Evolutionary conservation across 208 protist genomes (phyloP), one percentile per base, ranked within the genome.

Genomic region (Entamoeba invadens): DNA sequence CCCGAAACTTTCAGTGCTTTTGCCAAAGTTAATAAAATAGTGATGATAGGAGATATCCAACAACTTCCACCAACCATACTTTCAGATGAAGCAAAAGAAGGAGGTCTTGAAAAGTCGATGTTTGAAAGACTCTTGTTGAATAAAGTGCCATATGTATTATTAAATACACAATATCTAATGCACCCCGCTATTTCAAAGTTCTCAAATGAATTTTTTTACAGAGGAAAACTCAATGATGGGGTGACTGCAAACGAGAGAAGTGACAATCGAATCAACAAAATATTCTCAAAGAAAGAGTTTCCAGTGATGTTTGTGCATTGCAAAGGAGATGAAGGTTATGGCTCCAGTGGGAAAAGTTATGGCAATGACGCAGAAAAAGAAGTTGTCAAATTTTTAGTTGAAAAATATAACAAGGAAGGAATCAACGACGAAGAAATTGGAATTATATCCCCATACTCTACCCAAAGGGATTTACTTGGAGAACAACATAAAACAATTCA

Each of bases 131-230:
- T 99, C 14, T 72, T 96, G 91, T 94, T 98, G 4, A 96, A 95
- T 44, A 95, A 97, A 57, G 77, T 96, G 12, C 98, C 98, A n/a
- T n/a, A n/a, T n/a, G 94, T 98, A 42, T 96, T 97, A 45, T 96
- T 99, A 31, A 96, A 96, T 3, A 97, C 98, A 6, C 98, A 99
- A 95, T 99, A 99, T 95, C 96, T 98, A 91, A 99, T 99, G 98
- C 98, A 99, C 95, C 98, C 98, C 38, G 95, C 93, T 45, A 93
- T 99, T 25, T 97, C 96, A 46, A 96, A 97, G 92, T 99, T 99
- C 93, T 97, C 98, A 1, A 98, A 97, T 3, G 97, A 97, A 93
- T 97, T 96, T 0, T 99, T 99, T 96, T 99, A 99, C 95, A 98
- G 99, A 94, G 98, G 98, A 91, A 96, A 95, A 6, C 96, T 99